A percentile compares a stretch with the other conserved stretches of the same genome.
These are phyloP conservation scores for Grifola frondosa DNA, from an alignment of 1,284 basidiomycete genomes.

Conservation along the genomic window DNA sequence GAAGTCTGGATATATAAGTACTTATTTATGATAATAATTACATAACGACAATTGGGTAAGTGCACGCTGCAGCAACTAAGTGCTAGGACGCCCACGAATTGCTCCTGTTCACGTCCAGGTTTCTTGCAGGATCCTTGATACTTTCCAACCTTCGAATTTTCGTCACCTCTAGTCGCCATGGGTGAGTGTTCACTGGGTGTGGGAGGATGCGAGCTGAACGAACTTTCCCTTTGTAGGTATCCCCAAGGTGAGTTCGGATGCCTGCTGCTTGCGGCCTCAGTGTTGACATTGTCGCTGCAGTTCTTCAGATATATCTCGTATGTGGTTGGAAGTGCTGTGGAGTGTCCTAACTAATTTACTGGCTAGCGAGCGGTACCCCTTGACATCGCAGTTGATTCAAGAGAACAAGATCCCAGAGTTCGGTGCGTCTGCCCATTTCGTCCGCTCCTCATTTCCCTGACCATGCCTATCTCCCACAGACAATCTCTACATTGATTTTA, in stretches of 20 bases:
- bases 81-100: too few species aligned
- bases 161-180: too few species aligned
- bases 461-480: slow-evolving; percentile 44
- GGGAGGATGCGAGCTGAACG: too few species aligned
- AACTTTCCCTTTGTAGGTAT: slow-evolving; percentile 18
- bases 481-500: slow-evolving; percentile 94
- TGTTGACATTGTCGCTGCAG: slow-evolving; percentile 35
- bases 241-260: slow-evolving; percentile 21
- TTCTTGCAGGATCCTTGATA: too few species aligned
- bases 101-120: too few species aligned
- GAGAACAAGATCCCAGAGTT: slow-evolving; percentile 98
- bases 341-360: slow-evolving; percentile 10
- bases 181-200: too few species aligned
- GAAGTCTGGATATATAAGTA: too few species aligned
- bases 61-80: too few species aligned
- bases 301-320: slow-evolving; percentile 86
- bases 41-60: too few species aligned
- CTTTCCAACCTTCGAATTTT: too few species aligned
- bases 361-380: slow-evolving; percentile 90
- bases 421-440: slow-evolving; percentile 42
- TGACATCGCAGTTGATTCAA: slow-evolving; percentile 96
- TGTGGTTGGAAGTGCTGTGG: slow-evolving; percentile 27
- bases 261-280: background rate
- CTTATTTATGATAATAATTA: too few species aligned
- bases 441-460: too few species aligned